Base-by-base conservation (phyloP, 192 early-diverging fungal genomes). In the Entomortierella lignicola region DNA sequence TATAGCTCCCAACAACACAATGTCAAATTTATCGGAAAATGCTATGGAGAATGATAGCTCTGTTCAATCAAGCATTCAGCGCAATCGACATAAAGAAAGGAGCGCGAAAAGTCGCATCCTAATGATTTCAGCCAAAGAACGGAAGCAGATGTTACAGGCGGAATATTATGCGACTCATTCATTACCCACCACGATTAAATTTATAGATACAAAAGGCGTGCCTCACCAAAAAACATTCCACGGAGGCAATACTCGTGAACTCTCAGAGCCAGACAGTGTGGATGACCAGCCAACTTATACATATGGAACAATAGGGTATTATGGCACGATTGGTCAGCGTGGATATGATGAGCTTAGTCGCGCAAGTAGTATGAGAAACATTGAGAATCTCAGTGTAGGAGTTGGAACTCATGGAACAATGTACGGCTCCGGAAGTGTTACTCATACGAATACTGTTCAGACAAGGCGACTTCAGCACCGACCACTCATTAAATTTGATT, bases 121-220 rank as follows among this genome's bases (percentile, higher is more conserved):
- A 12, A 70, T 50, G 55, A 63, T 79, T 15, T 79, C 75, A 17
- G 68, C 75, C 44, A 79, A 60, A 54, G 75, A 79, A 29, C 62
- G 75, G 18, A 79, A 66, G 27, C 75, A 79, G 43, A 79, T 79
- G 75, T 29, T 79, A 30, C 62, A 79, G 32, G 75, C 75, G 7
- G 75, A 79, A 42, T 79, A 79, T 51, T 79, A 70, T 31, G 75
- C 75, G 18, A 61, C 61, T 2, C 48, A 69, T 11, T 66, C 75
- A 5, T 55, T 65, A 39, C 67, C 75, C 6, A 70, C 75, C 0
- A 63, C 67, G 1, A 70, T 79, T 32, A 56, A 55, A 23, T 79
- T 79, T 48, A 48, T 79, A 30, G 75, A 79, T 29, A 79, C 68
- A 2, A 56, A 66, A 18, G 75, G 75, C 1, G 42, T 70, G 54